Conservation (phyloP, 208 protist species). For the Crithidia brevicula region DNA sequence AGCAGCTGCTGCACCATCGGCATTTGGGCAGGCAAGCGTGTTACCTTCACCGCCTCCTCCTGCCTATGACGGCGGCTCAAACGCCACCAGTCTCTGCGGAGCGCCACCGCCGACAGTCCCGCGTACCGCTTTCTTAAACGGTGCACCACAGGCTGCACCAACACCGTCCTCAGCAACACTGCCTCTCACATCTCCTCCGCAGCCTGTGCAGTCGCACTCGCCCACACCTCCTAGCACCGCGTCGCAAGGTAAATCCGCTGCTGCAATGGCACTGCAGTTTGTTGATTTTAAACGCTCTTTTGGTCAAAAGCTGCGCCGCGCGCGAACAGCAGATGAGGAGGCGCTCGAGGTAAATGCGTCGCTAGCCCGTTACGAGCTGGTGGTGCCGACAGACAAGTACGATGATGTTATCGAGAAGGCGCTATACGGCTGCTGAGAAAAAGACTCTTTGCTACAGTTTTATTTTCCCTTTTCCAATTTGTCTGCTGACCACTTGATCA, state of each 20-base stretch:
- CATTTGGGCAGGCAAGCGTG: background rate
- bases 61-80: too few relatives aligned
- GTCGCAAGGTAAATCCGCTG: background rate
- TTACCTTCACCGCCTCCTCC: background rate
- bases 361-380: conserved; percentile 30
- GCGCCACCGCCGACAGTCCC: too few relatives aligned
- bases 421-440: conserved; percentile 31
- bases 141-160: too few relatives aligned
- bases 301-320: conserved; percentile 14
- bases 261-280: conserved; percentile 20
- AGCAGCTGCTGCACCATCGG: background rate
- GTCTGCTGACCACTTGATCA: too few relatives aligned
- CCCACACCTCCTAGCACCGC: background rate
- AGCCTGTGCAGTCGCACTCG: background rate
- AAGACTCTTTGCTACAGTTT: too few relatives aligned
- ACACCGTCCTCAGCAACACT: background rate
- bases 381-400: conserved; percentile 35
- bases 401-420: conserved; percentile 30
- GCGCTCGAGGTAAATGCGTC: conserved; percentile 13
- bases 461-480: too few relatives aligned
- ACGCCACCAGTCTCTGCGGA: too few relatives aligned
- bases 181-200: background rate
- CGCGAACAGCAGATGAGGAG: conserved; percentile 24
- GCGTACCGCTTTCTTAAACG: background rate
- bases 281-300: conserved; percentile 26